phyloP scores from a whole-genome alignment of 2,329 filamentous ascomycete genomes.

The Claviceps digitariae region DNA sequence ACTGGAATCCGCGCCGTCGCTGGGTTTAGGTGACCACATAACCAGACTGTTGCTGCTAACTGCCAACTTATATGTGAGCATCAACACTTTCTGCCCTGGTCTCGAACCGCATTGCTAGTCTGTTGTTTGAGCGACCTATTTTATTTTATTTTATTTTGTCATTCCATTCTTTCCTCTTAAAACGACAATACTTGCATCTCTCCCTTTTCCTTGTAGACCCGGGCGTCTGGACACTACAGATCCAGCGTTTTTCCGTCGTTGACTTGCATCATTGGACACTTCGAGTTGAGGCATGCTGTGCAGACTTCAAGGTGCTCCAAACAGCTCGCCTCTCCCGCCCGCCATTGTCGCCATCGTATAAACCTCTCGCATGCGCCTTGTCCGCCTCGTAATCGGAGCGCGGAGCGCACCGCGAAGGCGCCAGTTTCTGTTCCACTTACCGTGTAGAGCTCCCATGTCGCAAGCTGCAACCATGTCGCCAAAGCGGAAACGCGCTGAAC shows the following conservation, averaged over 20 bases:
- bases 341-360: neutral
- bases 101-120: neutral
- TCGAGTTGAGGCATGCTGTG: neutral
- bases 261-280: neutral
- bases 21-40: too few relatives aligned
- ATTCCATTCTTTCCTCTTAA: neutral
- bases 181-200: neutral
- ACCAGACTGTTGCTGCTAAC: neutral
- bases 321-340: neutral
- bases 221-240: neutral
- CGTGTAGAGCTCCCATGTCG: neutral
- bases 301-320: neutral
- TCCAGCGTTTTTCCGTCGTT: neutral
- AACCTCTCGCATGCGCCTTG: neutral
- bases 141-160: too few relatives aligned
- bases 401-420: neutral
- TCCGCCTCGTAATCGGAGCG: neutral
- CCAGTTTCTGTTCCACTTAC: neutral
- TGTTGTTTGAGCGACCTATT: neutral
- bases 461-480: conserved; percentile 17
- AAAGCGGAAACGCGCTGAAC: conserved; percentile 24
- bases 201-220: too few relatives aligned
- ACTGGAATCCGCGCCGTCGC: neutral
- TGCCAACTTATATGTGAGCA: neutral
- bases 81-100: neutral